Base-by-base conservation (phyloP, 495 filamentous ascomycete genomes). In the Parmelia sp. region DNA sequence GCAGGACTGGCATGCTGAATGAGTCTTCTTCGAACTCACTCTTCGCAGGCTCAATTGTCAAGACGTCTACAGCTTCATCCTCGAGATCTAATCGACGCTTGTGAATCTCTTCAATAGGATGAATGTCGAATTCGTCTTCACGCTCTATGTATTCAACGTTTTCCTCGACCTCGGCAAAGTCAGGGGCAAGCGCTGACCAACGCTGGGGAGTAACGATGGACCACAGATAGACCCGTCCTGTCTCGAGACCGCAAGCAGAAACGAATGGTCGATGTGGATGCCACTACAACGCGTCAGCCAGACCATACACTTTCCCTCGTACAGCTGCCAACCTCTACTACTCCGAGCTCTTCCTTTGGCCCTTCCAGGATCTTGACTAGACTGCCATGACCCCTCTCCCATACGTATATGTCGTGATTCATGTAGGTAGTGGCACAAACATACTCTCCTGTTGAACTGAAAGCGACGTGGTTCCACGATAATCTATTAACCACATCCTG, bases 101-200 rank as follows among this genome's bases (percentile, higher is more conserved):
- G 69, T 95, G 90, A 23, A 97, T 88, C 73, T 97, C 94, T 71
- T 96, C 92, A 31, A 92, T 88, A 0, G 92, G 92, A 69, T 97
- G 93, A 63, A 97, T 93, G 71, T 99, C 94, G 68, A 97, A 99
- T 70, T 99, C 94, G 71, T 97, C 95, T 76, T 97, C 94, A 35
- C 84, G 83, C 73, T 99, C 94, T 44, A 93, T 82, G 71, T 97
- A 97, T 75, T 96, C 92, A 15, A 96, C 90, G 65, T 97, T 97
- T 74, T 97, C 95, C 76, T 99, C 94, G 14, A 99, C 90, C 74
- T 99, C 94, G 40, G 83, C 90, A 72, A 99, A 99, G 74, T 99
- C 94, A 0, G 94, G 94, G 11, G 94, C 94, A 12, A 99, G 83
- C 0, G 94, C 93, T 36, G 91, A 96, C 94, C 94, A 99, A 65